Conservation (phyloP, 805 yeast genomes). For the Nakazawaea ishiwadae region DNA sequence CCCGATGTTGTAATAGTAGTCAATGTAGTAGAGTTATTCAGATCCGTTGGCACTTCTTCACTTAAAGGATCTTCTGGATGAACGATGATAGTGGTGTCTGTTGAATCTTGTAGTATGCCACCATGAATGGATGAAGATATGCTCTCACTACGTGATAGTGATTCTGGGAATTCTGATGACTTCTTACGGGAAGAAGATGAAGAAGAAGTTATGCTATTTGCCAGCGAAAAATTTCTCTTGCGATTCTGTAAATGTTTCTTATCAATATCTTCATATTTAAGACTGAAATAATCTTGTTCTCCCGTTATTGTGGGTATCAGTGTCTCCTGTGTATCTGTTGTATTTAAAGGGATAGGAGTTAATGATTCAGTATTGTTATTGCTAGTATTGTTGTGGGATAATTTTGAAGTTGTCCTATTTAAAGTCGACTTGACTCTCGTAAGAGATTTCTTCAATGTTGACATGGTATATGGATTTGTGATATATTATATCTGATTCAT, state of each 20-base stretch:
- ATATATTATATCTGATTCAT: not conserved
- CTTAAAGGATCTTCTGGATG: slow-evolving; percentile 1
- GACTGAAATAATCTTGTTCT: not conserved
- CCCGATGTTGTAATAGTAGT: no score
- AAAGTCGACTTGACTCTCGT: slow-evolving; percentile 9
- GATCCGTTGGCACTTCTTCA: no score
- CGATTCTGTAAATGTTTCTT: slow-evolving; percentile 1
- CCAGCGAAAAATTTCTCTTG: slow-evolving; percentile 10
- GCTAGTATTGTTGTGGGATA: not conserved
- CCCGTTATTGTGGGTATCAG: not conserved
- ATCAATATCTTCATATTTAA: slow-evolving; percentile 10
- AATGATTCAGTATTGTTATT: not conserved
- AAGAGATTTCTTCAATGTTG: slow-evolving; percentile 9
- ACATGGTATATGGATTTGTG: slow-evolving; percentile 1
- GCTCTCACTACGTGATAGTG: slow-evolving; percentile 3
- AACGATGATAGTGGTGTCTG: slow-evolving; percentile 2
- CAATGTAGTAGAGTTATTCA: no score
- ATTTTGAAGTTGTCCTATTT: slow-evolving; percentile 3
- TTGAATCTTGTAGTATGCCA: slow-evolving; percentile 4
- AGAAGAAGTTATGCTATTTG: slow-evolving; percentile 3
- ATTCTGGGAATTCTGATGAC: not conserved
- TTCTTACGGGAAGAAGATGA: not conserved
- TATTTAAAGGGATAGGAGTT: not conserved
- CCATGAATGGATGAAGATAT: not conserved
- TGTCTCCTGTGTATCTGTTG: not conserved